Conservation (phyloP, 805 yeast species). For the Priceomyces melissophilus region DNA sequence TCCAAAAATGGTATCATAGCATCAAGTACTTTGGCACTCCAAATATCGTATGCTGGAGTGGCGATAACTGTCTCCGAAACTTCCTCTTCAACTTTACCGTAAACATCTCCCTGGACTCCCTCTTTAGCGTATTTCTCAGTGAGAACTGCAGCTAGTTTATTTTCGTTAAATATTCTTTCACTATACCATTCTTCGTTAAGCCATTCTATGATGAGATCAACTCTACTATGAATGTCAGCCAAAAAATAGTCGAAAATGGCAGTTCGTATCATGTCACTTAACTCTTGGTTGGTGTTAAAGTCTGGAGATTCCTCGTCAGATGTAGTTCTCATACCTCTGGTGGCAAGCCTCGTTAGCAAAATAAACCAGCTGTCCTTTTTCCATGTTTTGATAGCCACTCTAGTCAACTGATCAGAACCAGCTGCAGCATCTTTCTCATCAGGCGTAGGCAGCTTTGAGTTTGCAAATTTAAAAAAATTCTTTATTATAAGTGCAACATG, state of each 20-base stretch:
- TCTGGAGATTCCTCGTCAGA: constrained; percentile 23
- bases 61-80: constrained; percentile 16
- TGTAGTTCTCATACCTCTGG: constrained; percentile 63
- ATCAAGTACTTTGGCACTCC: constrained; percentile 73
- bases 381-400: constrained; percentile 51
- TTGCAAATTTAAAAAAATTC: constrained; percentile 52
- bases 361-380: constrained; percentile 71
- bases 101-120: constrained; percentile 13
- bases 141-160: constrained; percentile 15
- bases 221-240: constrained; percentile 64
- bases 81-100: constrained; percentile 15
- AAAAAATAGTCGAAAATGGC: constrained; percentile 71
- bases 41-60: constrained; percentile 57
- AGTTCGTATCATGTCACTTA: constrained; percentile 62
- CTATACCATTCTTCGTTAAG: constrained; percentile 91
- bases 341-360: constrained; percentile 69
- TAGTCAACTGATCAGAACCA: constrained; percentile 51
- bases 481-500: constrained; percentile 57
- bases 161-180: constrained; percentile 45
- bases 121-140: constrained; percentile 12
- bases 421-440: constrained; percentile 15
- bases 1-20: constrained; percentile 83
- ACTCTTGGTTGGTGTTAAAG: constrained; percentile 28
- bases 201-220: constrained; percentile 86
- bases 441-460: constrained; percentile 14